phyloP scores from a whole-genome alignment of 306 rosid species.

The Medicago ruthenica region DNA sequence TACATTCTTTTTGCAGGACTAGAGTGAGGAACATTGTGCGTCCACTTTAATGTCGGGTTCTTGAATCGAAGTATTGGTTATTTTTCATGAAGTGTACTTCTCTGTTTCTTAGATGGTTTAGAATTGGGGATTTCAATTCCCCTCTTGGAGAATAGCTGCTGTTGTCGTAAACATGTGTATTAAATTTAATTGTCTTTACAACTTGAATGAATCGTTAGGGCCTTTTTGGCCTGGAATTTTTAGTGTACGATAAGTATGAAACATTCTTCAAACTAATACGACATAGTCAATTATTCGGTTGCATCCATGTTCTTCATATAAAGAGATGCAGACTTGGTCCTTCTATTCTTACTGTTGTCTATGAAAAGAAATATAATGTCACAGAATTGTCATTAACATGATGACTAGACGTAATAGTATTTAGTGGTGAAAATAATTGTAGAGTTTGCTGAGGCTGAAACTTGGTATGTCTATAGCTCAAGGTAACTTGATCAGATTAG shows the following conservation, averaged over 20 bases:
- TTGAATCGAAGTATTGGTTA: slow-evolving; percentile 18
- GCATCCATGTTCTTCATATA: background rate
- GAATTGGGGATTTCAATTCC: slow-evolving; percentile 7
- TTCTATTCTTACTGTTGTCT: background rate
- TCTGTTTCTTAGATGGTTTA: slow-evolving; percentile 5
- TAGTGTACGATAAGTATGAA: background rate
- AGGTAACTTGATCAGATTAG: too few relatives aligned
- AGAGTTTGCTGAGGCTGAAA: background rate
- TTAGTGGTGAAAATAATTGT: background rate
- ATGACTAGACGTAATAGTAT: background rate
- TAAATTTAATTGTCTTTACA: background rate
- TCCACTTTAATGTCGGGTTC: slow-evolving; percentile 25
- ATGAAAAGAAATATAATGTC: background rate
- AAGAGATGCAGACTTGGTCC: background rate
- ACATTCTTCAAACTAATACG: background rate
- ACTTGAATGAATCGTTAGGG: slow-evolving; percentile 15
- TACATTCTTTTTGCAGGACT: slow-evolving; percentile 43
- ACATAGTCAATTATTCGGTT: background rate
- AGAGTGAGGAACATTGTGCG: slow-evolving; percentile 33
- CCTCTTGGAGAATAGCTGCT: slow-evolving; percentile 3
- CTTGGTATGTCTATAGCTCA: background rate
- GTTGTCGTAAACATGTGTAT: background rate
- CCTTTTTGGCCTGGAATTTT: background rate
- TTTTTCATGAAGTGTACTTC: slow-evolving; percentile 11
- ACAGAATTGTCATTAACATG: background rate